Evolutionary conservation across 1,139 yeast species (phyloP), one percentile per base, ranked within the genome.

Genomic region (Magnusiomyces fungicola): DNA sequence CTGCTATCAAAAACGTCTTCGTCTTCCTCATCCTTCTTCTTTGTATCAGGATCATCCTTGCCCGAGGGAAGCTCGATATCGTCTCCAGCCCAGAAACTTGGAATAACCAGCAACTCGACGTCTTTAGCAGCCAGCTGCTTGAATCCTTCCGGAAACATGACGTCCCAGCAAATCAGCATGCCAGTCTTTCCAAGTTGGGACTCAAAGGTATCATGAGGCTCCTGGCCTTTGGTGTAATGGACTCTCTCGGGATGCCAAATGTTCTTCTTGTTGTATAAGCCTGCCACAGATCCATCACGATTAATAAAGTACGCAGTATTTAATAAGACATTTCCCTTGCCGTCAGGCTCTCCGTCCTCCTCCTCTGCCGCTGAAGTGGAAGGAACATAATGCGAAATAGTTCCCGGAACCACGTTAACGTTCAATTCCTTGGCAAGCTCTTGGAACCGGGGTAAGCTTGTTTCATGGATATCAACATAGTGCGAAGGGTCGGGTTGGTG

Each of bases 101-200:
- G 59, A 3, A 56, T 50, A 18, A 56, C 45, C 46, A 56, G 45
- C 14, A 56, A 44, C 25, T 54, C 52, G 25, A 50, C 56, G 9
- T 50, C 52, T 22, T 53, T 56, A n/a, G 43, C 40, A 16, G 50
- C 48, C 19, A 56, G 51, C 40, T 49, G 45, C 21, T 55, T 48
- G 44, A 56, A 56, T 3, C 57, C 56, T 39, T 56, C 59, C 3
- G 59, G 52, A 43, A 32, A 47, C 44, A 52, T 50, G 41, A 47
- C 43, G 47, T 56, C 59, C 59, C 59, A 56, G 46, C 59, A 56
- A 10, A 56, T 41, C 24, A 56, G 49, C 38, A 56, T 45, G 10
- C 54, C 57, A 3, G 53, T 53, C 33, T 45, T 48, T 22, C 59
- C 59, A 43, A 55, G 53, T 45, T 54, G 57, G 25, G 59, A 55